Base-by-base conservation (phyloP, 2,329 filamentous ascomycete genomes). In the Neonectria punicea region DNA sequence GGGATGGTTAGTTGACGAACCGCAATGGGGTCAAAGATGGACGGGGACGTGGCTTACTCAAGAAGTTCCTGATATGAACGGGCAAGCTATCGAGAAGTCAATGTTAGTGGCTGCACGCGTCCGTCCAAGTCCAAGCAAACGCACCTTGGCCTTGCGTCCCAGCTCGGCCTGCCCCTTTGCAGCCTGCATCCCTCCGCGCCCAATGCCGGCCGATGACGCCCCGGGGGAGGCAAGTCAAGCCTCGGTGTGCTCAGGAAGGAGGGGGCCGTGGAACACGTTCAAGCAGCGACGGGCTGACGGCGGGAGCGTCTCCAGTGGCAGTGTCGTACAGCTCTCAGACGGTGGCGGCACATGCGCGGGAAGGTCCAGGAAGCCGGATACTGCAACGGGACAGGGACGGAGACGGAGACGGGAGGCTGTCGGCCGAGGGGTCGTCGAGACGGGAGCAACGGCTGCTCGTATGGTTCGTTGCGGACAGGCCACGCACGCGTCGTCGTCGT, bases 31-130 rank as follows among this genome's bases (percentile, higher is more conserved):
- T 16, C 28, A 46, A 53, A 41, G 39, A 46, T 14, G 28, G 43
- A 43, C 36, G 9, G 36, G n/a, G 28, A 25, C 61, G 58, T 56
- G 51, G 83, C 92, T 82, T 89, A 97, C 93, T 97, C 92, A 75
- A 99, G 89, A 75, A 99, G 88, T 83, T 97, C 92, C 84, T 97
- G 93, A 84, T 99, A 99, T 73, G 96, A 98, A 81, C 91, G 93
- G 79, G 94, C 93, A 85, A 99, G 94, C 94, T 98, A 55, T 53
- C 39, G 18, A 16, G 32, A 28, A 54, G 18, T 58, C 63, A 51
- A 65, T 22, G 47, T 44, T 25, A 60, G 49, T 20, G 46, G 47
- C 25, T 49, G 47, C 41, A 59, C 34, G 30, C 41, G 34, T 57
- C 34, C 3, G 44, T 28, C 16, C 32, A 20, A 53, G 32, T 39